These are phyloP conservation scores for Blepharisma stoltei DNA, from an alignment of 73 alveolate species.

Conservation along the genomic window DNA sequence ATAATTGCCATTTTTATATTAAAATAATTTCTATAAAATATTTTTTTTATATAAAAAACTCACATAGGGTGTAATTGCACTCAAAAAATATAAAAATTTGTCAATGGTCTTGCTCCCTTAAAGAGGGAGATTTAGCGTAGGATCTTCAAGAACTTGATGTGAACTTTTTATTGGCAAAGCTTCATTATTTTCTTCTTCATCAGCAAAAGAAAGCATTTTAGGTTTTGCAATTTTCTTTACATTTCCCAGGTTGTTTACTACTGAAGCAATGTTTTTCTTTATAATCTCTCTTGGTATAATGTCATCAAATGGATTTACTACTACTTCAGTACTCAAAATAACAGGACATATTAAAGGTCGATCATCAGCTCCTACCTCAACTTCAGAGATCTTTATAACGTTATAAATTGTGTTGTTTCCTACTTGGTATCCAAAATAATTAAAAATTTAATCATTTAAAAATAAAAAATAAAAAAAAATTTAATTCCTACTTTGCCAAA, in stretches of 20 bases:
- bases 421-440: slow-evolving; percentile 90
- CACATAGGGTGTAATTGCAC: too few species aligned
- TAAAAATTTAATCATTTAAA: slow-evolving; percentile 85
- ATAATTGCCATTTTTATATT: too few species aligned
- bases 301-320: slow-evolving; percentile 71
- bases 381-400: slow-evolving; percentile 47
- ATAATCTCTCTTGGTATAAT: slow-evolving; percentile 50
- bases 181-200: slow-evolving; percentile 56
- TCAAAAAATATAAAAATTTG: too few species aligned
- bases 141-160: slow-evolving; percentile 65
- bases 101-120: too few species aligned
- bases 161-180: slow-evolving; percentile 37
- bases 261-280: not conserved
- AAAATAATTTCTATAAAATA: too few species aligned
- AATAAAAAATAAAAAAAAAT: slow-evolving; percentile 82
- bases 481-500: slow-evolving; percentile 79
- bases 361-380: slow-evolving; percentile 67
- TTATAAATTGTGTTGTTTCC: slow-evolving; percentile 69
- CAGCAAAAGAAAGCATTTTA: too few species aligned
- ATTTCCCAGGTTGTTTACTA: too few species aligned
- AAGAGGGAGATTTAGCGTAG: too few species aligned
- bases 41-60: too few species aligned
- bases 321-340: slow-evolving; percentile 51
- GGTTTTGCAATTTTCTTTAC: too few species aligned
- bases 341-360: slow-evolving; percentile 59